Percentiles rank a stretch among this genome's conserved stretches.
Evolutionary conservation across 768 basidiomycete genomes (phyloP).

Genomic region (Kwoniella dendrophila): DNA sequence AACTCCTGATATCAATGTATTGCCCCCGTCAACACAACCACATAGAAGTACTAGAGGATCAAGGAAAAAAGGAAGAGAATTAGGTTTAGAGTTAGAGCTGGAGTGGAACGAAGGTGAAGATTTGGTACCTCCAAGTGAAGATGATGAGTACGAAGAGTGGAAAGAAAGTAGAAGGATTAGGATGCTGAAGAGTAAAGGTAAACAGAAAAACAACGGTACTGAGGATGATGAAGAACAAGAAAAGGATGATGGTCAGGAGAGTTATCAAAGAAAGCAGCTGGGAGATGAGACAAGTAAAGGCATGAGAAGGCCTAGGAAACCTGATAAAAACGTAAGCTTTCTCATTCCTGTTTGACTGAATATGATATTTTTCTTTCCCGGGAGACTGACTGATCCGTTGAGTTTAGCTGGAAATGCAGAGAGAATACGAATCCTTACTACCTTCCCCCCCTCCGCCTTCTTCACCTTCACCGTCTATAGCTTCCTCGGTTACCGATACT

Average conservation of each 20-base stretch:
- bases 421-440: constrained; percentile 10
- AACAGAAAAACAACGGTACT: neutral
- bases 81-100: constrained; percentile 10
- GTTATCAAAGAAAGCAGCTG: neutral
- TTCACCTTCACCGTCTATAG: constrained; percentile 2
- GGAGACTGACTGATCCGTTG: neutral
- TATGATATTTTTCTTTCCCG: too few relatives aligned
- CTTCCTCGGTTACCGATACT: neutral
- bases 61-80: constrained; percentile 10
- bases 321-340: constrained; percentile 6
- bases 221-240: neutral
- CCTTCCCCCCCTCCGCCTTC: constrained; percentile 13
- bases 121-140: constrained; percentile 38
- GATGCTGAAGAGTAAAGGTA: neutral
- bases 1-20: neutral
- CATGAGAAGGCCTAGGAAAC: constrained; percentile 11
- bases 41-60: constrained; percentile 16
- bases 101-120: constrained; percentile 23
- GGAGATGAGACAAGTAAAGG: neutral
- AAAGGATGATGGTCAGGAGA: neutral
- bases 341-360: too few relatives aligned
- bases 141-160: constrained; percentile 43
- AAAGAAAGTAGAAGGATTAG: constrained; percentile 6
- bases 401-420: neutral
- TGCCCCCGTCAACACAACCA: constrained; percentile 6